Evolutionary conservation across 176 grass and related monocot genomes (phyloP).

Genomic region (Oryza longistaminata): DNA sequence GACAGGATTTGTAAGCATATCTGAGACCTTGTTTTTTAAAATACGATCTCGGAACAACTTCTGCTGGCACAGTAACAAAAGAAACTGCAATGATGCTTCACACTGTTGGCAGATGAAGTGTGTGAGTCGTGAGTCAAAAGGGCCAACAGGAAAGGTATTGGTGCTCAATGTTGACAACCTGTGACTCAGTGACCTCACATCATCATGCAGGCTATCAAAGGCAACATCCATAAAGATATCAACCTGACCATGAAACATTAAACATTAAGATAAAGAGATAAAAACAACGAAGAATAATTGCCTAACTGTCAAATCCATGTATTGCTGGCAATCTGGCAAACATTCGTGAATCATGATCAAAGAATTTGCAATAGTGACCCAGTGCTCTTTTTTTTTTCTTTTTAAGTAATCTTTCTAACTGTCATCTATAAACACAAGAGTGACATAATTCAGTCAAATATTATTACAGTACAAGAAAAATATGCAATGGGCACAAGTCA

Average conservation of each 20-base stretch:
- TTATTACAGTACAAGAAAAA: background rate
- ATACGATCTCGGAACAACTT: constrained; percentile 85
- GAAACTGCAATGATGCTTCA: constrained; percentile 90
- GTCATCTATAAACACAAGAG: constrained; percentile 11
- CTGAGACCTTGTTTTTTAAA: constrained; percentile 75
- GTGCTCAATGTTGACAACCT: constrained; percentile 50
- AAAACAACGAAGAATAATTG: constrained; percentile 24
- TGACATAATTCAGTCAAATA: constrained; percentile 5
- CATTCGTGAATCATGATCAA: background rate
- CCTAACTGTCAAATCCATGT: constrained; percentile 13
- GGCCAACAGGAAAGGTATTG: constrained; percentile 37
- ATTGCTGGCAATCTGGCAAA: background rate
- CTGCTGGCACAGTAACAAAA: constrained; percentile 87
- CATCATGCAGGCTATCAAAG: constrained; percentile 85
- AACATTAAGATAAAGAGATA: constrained; percentile 31
- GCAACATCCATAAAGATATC: constrained; percentile 92
- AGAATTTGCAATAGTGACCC: background rate
- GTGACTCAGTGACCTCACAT: constrained; percentile 62
- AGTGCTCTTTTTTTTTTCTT: background rate
- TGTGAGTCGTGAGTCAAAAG: constrained; percentile 47
- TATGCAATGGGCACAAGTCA: background rate
- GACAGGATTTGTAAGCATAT: constrained; percentile 27
- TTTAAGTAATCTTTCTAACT: constrained; percentile 8
- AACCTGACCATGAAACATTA: constrained; percentile 55
- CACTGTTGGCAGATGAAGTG: constrained; percentile 89